Conservation (phyloP, 1,284 basidiomycete species). For the Hemileia vastatrix region DNA sequence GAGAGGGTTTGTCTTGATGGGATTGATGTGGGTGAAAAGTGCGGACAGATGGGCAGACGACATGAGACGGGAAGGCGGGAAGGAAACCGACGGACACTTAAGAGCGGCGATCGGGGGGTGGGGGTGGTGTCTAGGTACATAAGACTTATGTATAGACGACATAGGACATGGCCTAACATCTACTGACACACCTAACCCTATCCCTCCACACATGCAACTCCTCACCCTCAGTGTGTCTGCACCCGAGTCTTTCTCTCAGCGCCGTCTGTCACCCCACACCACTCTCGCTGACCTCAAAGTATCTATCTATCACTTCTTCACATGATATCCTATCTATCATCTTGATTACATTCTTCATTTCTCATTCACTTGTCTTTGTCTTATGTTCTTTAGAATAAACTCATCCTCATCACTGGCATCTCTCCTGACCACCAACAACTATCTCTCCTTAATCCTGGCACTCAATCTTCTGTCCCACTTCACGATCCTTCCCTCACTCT, state of each 20-base stretch:
- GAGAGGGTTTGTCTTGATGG: too few species aligned
- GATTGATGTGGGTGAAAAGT: too few species aligned
- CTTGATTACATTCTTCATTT: neutral
- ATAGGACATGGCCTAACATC: too few species aligned
- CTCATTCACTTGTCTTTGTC: neutral
- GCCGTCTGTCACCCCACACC: constrained; percentile 2
- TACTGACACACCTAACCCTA: too few species aligned
- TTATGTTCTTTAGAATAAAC: neutral
- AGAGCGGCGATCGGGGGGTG: too few species aligned
- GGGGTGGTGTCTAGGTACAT: too few species aligned
- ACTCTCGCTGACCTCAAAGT: constrained; percentile 5
- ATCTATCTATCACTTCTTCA: neutral
- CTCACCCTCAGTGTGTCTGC: constrained; percentile 13
- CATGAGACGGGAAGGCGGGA: too few species aligned
- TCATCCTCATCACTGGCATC: constrained; percentile 18
- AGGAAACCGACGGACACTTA: too few species aligned
- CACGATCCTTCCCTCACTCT: constrained; percentile 3
- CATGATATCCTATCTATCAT: neutral
- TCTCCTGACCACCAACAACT: constrained; percentile 6
- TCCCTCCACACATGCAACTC: too few species aligned
- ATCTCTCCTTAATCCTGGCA: neutral
- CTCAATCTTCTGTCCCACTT: constrained; percentile 10
- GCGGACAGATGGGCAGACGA: too few species aligned
- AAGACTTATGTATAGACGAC: too few species aligned
- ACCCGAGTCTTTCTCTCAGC: constrained; percentile 6